A percentile compares a stretch with the other conserved stretches of the same genome.
phyloP scores from a whole-genome alignment of 441 rosid species.

The Bruguiera hainesii region DNA sequence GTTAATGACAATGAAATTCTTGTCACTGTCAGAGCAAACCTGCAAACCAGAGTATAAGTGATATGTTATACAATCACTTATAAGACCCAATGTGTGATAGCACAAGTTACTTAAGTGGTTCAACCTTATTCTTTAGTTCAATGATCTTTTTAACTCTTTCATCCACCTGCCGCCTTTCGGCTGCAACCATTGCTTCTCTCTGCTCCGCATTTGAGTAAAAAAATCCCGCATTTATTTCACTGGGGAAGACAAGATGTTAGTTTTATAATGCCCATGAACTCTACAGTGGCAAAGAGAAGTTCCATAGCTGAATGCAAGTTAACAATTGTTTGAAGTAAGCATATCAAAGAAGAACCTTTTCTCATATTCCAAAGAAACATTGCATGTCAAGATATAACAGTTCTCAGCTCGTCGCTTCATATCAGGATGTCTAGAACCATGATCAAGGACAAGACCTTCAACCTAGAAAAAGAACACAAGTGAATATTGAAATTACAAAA shows the following conservation, averaged over 20 bases:
- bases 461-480: conserved; percentile 40
- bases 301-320: not conserved
- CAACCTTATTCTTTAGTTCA: conserved; percentile 81
- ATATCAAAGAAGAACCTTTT: conserved; percentile 53
- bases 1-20: conserved; percentile 76
- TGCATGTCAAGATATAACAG: conserved; percentile 92
- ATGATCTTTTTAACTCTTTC: conserved; percentile 79
- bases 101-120: not conserved
- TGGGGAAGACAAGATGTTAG: conserved; percentile 33
- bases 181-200: conserved; percentile 96
- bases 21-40: conserved; percentile 84
- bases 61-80: too few species aligned
- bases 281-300: not conserved
- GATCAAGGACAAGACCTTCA: conserved; percentile 97
- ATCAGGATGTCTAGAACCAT: conserved; percentile 99
- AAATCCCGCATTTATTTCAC: conserved; percentile 98
- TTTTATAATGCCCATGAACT: conserved; percentile 11
- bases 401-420: conserved; percentile 97
- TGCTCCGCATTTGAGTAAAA: conserved; percentile 98
- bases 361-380: conserved; percentile 90
- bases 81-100: too few species aligned
- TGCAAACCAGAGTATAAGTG: conserved; percentile 29
- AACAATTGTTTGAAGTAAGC: too few species aligned
- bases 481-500: not conserved
- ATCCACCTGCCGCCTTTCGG: conserved; percentile 86